These are phyloP conservation scores for Arabis alpina DNA, from an alignment of 345 rosid genomes.

Conservation along the genomic window DNA sequence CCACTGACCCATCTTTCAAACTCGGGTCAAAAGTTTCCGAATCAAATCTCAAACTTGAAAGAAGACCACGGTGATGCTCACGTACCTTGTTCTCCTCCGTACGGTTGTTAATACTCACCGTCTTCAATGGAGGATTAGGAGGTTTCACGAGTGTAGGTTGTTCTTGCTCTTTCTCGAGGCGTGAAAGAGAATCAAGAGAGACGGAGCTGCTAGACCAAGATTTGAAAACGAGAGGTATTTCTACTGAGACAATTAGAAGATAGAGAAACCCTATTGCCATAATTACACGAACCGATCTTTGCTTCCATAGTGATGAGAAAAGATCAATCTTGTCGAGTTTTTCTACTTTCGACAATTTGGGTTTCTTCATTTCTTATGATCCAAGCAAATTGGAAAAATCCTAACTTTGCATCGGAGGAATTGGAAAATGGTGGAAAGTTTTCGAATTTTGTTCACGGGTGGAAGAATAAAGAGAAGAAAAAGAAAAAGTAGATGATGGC, in stretches of 20 bases:
- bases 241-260: slow-evolving; percentile 63
- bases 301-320: slow-evolving; percentile 56
- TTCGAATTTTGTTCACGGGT: background rate
- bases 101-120: slow-evolving; percentile 31
- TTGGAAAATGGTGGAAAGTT: background rate
- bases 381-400: slow-evolving; percentile 27
- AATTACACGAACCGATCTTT: slow-evolving; percentile 71
- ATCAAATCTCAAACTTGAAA: slow-evolving; percentile 65
- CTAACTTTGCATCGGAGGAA: background rate
- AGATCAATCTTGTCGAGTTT: slow-evolving; percentile 53
- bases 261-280: slow-evolving; percentile 62
- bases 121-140: slow-evolving; percentile 61
- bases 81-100: slow-evolving; percentile 39
- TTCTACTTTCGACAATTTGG: slow-evolving; percentile 50
- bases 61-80: slow-evolving; percentile 43
- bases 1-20: slow-evolving; percentile 64
- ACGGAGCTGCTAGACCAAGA: slow-evolving; percentile 52
- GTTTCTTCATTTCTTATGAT: slow-evolving; percentile 59
- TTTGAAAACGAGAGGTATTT: slow-evolving; percentile 77
- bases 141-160: slow-evolving; percentile 47
- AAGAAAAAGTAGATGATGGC: slow-evolving; percentile 18
- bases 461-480: background rate
- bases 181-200: slow-evolving; percentile 55
- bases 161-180: slow-evolving; percentile 48
- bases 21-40: slow-evolving; percentile 56